phyloP scores from a whole-genome alignment of 2,329 filamentous ascomycete species.

The Alternaria burnsii region DNA sequence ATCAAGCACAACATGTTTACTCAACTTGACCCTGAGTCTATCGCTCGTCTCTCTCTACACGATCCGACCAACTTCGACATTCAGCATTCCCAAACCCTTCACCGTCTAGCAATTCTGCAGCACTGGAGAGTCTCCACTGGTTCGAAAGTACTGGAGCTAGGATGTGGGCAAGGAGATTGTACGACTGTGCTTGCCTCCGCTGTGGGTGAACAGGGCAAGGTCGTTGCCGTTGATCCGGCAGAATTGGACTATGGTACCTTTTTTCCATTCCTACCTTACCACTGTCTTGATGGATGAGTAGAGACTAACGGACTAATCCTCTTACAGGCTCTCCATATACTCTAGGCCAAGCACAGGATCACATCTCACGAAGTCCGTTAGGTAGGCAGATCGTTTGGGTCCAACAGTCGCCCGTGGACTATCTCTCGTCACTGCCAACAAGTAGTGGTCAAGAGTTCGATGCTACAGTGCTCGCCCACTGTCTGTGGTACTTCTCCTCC shows the following conservation, averaged over 20 bases:
- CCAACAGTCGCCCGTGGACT: slow-evolving; percentile 47
- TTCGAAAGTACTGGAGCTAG: slow-evolving; percentile 63
- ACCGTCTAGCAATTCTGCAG: slow-evolving; percentile 33
- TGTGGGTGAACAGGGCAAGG: slow-evolving; percentile 54
- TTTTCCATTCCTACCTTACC: background rate
- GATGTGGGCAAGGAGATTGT: slow-evolving; percentile 68
- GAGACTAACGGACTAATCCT: slow-evolving; percentile 15
- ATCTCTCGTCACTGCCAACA: slow-evolving; percentile 22
- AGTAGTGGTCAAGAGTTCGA: slow-evolving; percentile 49
- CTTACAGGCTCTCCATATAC: slow-evolving; percentile 53
- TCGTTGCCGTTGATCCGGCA: slow-evolving; percentile 63
- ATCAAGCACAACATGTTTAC: slow-evolving; percentile 12
- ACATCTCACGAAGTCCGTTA: slow-evolving; percentile 54
- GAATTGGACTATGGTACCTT: slow-evolving; percentile 53
- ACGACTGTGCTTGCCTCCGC: slow-evolving; percentile 63
- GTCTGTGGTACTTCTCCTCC: slow-evolving; percentile 63
- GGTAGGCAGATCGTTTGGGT: slow-evolving; percentile 58
- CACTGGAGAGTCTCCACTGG: slow-evolving; percentile 39
- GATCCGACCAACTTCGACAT: slow-evolving; percentile 26
- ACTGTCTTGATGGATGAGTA: background rate
- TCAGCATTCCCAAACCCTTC: slow-evolving; percentile 31
- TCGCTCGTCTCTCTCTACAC: background rate
- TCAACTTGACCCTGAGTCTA: background rate
- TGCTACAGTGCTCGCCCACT: slow-evolving; percentile 60
- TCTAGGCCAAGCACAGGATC: slow-evolving; percentile 58